Evolutionary conservation across 2,329 filamentous ascomycete genomes (phyloP).

Genomic region (Pseudogymnoascus sp.): DNA sequence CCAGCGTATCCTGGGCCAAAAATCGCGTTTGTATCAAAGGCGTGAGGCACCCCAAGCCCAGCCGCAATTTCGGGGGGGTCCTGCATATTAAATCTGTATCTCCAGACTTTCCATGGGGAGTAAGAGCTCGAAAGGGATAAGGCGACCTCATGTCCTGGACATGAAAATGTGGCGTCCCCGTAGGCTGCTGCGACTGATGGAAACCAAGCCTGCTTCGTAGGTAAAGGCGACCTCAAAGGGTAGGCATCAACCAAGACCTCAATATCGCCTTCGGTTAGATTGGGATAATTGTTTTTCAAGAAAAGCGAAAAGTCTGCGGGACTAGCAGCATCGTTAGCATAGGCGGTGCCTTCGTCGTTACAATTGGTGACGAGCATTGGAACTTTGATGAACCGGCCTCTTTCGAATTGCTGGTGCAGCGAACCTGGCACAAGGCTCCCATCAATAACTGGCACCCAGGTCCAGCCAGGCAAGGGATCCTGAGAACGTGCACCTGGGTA

Average conservation of each 20-base stretch:
- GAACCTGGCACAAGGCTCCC: conserved; percentile 30
- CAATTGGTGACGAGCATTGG: conserved; percentile 30
- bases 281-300: conserved; percentile 29
- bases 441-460: conserved; percentile 33
- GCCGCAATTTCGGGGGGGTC: conserved; percentile 29
- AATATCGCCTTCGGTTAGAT: conserved; percentile 20
- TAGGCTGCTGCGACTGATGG: conserved; percentile 29
- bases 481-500: conserved; percentile 29
- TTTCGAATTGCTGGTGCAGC: conserved; percentile 28
- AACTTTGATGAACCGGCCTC: conserved; percentile 29
- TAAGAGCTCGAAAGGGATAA: not conserved
- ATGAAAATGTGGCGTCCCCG: conserved; percentile 40
- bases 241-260: conserved; percentile 23
- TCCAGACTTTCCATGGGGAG: not conserved
- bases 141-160: conserved; percentile 29
- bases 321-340: conserved; percentile 10
- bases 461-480: conserved; percentile 24
- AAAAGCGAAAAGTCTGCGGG: conserved; percentile 15
- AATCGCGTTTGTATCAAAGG: conserved; percentile 26
- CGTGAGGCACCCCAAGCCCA: conserved; percentile 28
- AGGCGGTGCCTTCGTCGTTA: conserved; percentile 12
- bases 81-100: conserved; percentile 37
- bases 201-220: conserved; percentile 26
- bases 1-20: conserved; percentile 25
- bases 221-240: conserved; percentile 18